Base-by-base conservation (phyloP, 495 filamentous ascomycete species). In the Evernia prunastri region DNA sequence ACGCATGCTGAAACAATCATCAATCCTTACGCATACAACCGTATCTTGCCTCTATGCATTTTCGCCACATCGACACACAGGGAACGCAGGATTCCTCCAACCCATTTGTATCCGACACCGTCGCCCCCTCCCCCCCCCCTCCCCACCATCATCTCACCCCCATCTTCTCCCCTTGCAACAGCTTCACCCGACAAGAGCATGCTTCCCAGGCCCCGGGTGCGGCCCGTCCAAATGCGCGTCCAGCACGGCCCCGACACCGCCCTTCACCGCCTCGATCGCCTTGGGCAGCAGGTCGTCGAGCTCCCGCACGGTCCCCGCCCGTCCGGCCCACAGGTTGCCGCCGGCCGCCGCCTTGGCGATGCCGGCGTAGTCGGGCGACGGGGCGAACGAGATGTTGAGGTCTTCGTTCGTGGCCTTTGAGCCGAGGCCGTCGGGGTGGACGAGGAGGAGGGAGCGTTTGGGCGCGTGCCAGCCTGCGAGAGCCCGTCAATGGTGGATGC, bases 291-390 rank as follows among this genome's bases (percentile, higher is more conserved):
- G 61, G 64, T 76, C 75, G 10, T 84, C 81, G 29, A 94, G 73
- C 23, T 90, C 84, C 0, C 76, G 78, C 43, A 83, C 85, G 60
- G 82, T 87, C 33, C 81, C 78, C 1, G 89, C 87, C 59, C 77
- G 81, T 33, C 83, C 89, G 23, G 87, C 84, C 77, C 87, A 91
- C 40, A 92, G 58, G 45, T 89, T 80, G 1, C 91, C 90, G 7
- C 91, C 92, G 0, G 89, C 86, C 0, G 92, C 91, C 9, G 92
- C 93, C 77, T 90, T 90, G 0, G 93, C 93, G 63, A 97, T 96
- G 15, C 92, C 93, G 0, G 89, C 79, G 72, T 93, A 97, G 69
- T 97, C 92, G 1, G 93, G 93, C 0, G 84, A 83, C 0, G 93
- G 92, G 17, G 82, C 84, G 71, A 97, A 94, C 3, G 84, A 87